Percentiles rank a stretch among this genome's conserved stretches.
Evolutionary conservation across 129 eudicot genomes (phyloP).

Genomic region (Tagetes erecta): DNA sequence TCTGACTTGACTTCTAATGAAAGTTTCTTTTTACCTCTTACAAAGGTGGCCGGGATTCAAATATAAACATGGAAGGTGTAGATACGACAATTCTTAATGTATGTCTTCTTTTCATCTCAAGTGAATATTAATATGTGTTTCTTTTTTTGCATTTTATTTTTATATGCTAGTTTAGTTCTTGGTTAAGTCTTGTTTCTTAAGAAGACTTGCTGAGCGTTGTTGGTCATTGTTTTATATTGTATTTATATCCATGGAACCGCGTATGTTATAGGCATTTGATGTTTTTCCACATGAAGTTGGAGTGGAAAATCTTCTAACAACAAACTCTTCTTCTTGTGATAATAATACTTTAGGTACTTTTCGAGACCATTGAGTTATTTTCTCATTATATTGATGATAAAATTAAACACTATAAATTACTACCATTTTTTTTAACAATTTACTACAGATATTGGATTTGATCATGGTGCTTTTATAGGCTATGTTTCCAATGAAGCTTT

Average conservation of each 20-base stretch:
- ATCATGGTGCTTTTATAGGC: slow-evolving; percentile 47
- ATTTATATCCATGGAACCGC: slow-evolving; percentile 28
- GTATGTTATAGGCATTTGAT: slow-evolving; percentile 52
- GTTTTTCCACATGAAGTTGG: slow-evolving; percentile 50
- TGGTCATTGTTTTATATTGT: background rate
- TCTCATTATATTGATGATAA: background rate
- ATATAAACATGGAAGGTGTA: slow-evolving; percentile 34
- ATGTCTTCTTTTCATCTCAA: slow-evolving; percentile 30
- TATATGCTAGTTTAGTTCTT: background rate
- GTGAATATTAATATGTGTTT: background rate
- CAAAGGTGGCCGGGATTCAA: slow-evolving; percentile 35
- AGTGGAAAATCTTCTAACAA: slow-evolving; percentile 35
- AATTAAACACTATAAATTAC: background rate
- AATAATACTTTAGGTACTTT: slow-evolving; percentile 60
- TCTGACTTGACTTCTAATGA: background rate
- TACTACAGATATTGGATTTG: slow-evolving; percentile 60
- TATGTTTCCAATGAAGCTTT: slow-evolving; percentile 46
- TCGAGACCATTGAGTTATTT: slow-evolving; percentile 5
- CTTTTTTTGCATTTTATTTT: background rate
- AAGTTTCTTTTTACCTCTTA: slow-evolving; percentile 25
- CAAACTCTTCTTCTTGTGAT: slow-evolving; percentile 52
- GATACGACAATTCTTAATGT: slow-evolving; percentile 37
- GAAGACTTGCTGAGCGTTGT: background rate
- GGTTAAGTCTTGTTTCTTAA: background rate
- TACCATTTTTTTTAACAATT: background rate